Conservation (phyloP, 2,329 filamentous ascomycete genomes). For the Colletotrichum graminicola region DNA sequence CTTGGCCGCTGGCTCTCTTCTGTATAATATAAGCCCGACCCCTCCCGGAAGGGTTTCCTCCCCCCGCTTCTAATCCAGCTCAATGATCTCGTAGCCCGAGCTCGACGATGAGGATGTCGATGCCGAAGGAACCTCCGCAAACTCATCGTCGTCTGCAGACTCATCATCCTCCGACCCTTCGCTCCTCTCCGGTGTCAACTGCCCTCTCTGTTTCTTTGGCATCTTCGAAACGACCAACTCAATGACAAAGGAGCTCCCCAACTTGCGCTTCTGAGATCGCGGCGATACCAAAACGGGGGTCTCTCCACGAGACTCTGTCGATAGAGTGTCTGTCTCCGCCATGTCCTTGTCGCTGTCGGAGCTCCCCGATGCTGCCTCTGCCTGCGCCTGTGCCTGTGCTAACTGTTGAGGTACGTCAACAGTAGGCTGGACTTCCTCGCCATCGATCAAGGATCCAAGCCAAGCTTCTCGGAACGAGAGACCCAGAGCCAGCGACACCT, state of each 20-base stretch:
- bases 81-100: not conserved
- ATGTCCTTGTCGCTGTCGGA: not conserved
- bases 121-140: not conserved
- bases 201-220: not conserved
- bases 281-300: not conserved
- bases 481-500: conserved; percentile 75
- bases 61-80: not conserved
- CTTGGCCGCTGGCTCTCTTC: not conserved
- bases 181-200: not conserved
- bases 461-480: conserved; percentile 72
- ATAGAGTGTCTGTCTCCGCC: not conserved
- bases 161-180: not conserved
- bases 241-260: conserved; percentile 19
- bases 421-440: conserved; percentile 28
- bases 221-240: conserved; percentile 17
- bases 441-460: conserved; percentile 51
- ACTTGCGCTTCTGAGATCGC: conserved; percentile 11
- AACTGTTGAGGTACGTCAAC: not conserved
- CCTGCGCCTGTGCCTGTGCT: not conserved
- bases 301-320: not conserved
- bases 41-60: not conserved
- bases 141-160: not conserved
- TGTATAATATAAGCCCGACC: not conserved
- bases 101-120: not conserved
- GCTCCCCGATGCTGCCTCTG: not conserved